phyloP scores from a whole-genome alignment of 768 basidiomycete genomes.

The Rhizopogon salebrosus region DNA sequence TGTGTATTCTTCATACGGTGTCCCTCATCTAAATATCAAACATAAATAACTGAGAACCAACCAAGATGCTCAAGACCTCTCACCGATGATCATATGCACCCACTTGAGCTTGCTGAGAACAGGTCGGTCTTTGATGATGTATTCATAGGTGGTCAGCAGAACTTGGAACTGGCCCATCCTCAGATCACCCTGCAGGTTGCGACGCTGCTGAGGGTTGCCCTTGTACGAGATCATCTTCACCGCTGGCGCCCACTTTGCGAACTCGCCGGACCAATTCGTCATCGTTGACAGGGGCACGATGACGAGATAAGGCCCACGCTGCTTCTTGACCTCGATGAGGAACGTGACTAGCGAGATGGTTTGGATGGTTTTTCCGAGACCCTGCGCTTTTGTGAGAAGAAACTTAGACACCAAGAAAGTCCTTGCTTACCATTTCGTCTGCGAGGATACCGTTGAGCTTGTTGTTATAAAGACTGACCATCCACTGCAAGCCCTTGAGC shows the following conservation, averaged over 20 bases:
- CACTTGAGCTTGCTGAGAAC: slow-evolving; percentile 87
- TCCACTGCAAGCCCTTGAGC: slow-evolving; percentile 94
- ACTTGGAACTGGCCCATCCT: slow-evolving; percentile 86
- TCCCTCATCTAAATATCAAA: slow-evolving; percentile 66
- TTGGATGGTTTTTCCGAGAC: slow-evolving; percentile 94
- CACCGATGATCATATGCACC: slow-evolving; percentile 96
- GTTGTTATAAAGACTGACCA: slow-evolving; percentile 98
- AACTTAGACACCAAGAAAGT: background rate
- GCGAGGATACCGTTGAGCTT: slow-evolving; percentile 91
- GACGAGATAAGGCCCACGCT: slow-evolving; percentile 92
- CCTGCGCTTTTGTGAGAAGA: slow-evolving; percentile 37
- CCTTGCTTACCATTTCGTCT: slow-evolving; percentile 75
- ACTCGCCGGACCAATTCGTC: slow-evolving; percentile 96
- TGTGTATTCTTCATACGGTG: slow-evolving; percentile 97
- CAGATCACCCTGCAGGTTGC: slow-evolving; percentile 71
- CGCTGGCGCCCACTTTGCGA: slow-evolving; percentile 92
- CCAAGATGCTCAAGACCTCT: slow-evolving; percentile 12
- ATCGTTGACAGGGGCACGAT: slow-evolving; percentile 94
- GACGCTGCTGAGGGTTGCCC: slow-evolving; percentile 81
- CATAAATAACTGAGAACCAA: background rate
- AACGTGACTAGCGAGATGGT: slow-evolving; percentile 94
- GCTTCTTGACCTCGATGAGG: slow-evolving; percentile 86
- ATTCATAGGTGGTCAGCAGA: slow-evolving; percentile 91
- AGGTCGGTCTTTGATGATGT: slow-evolving; percentile 96
- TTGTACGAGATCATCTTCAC: slow-evolving; percentile 84